A percentile compares a stretch with the other conserved stretches of the same genome.
Evolutionary conservation across 148 eudicot genomes (phyloP).

Genomic region (Tetragonia tetragonoides): DNA sequence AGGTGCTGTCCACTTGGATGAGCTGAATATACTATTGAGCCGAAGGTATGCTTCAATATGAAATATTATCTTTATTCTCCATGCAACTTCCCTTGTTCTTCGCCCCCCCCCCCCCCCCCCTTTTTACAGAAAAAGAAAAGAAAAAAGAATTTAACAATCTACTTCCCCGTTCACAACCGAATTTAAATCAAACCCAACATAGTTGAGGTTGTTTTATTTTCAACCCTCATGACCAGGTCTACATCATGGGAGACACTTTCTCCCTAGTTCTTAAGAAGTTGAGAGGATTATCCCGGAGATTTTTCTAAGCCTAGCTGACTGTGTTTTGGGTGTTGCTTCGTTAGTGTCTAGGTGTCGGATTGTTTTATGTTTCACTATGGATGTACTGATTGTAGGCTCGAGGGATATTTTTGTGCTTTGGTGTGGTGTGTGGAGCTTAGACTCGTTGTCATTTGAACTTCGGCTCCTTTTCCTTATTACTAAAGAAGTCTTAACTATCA

Average conservation of each 20-base stretch:
- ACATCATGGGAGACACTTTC: background rate
- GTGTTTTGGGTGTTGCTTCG: too few relatives aligned
- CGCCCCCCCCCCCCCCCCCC: background rate
- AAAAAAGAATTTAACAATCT: background rate
- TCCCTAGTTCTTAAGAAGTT: background rate
- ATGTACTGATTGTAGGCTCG: too few relatives aligned
- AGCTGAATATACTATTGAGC: conserved; percentile 67
- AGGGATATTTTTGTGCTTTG: too few relatives aligned
- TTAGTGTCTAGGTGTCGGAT: too few relatives aligned
- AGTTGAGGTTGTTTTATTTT: background rate
- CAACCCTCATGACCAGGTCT: background rate
- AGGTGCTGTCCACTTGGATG: conserved; percentile 71
- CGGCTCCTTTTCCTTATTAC: too few relatives aligned
- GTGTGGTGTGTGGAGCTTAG: too few relatives aligned
- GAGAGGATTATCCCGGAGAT: too few relatives aligned
- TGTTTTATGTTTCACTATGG: too few relatives aligned
- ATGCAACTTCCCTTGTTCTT: background rate
- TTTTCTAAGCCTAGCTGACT: too few relatives aligned
- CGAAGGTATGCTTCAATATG: conserved; percentile 45
- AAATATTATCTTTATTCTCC: background rate
- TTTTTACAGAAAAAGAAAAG: background rate
- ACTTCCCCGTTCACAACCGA: background rate
- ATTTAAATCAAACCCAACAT: background rate
- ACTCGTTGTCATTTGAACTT: too few relatives aligned
- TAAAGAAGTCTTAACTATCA: too few relatives aligned